phyloP scores from a whole-genome alignment of 164 flowering plant genomes.

The Magnolia sinica region DNA sequence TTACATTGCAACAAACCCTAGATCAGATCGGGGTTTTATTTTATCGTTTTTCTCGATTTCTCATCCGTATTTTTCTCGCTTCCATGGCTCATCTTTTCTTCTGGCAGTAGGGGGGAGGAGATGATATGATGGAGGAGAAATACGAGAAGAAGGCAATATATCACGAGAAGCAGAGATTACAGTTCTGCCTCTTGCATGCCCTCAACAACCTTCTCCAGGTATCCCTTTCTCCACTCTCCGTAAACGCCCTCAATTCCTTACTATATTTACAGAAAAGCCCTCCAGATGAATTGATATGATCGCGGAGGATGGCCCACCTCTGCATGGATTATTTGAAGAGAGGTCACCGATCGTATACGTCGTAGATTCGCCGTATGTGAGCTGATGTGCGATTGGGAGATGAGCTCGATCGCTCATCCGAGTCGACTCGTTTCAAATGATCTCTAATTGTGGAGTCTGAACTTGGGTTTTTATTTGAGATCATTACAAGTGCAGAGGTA shows the following conservation, averaged over 20 bases:
- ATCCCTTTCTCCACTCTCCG: not conserved
- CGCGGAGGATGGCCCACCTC: not conserved
- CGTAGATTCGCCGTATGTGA: not conserved
- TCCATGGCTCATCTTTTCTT: too few relatives aligned
- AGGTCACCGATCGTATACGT: not conserved
- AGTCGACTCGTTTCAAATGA: not conserved
- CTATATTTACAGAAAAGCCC: not conserved
- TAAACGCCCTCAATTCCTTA: not conserved
- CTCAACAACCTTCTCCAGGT: constrained; percentile 98
- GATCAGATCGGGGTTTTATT: not conserved
- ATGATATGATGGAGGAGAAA: not conserved
- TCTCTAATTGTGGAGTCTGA: not conserved
- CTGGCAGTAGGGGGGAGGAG: not conserved
- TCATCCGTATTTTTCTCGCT: not conserved
- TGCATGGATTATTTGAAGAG: not conserved
- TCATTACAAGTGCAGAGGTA: not conserved
- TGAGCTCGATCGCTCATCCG: not conserved
- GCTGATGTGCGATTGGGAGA: not conserved
- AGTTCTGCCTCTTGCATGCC: constrained; percentile 85
- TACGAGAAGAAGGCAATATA: constrained; percentile 38
- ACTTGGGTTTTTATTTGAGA: not conserved
- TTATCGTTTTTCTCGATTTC: constrained; percentile 7
- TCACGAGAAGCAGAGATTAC: constrained; percentile 86
- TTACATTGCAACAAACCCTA: too few relatives aligned
- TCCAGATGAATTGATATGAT: not conserved